Percentiles rank a stretch among this genome's conserved stretches.
These are phyloP conservation scores for Populus pruinosa DNA, from an alignment of 345 rosid species.

Conservation along the genomic window DNA sequence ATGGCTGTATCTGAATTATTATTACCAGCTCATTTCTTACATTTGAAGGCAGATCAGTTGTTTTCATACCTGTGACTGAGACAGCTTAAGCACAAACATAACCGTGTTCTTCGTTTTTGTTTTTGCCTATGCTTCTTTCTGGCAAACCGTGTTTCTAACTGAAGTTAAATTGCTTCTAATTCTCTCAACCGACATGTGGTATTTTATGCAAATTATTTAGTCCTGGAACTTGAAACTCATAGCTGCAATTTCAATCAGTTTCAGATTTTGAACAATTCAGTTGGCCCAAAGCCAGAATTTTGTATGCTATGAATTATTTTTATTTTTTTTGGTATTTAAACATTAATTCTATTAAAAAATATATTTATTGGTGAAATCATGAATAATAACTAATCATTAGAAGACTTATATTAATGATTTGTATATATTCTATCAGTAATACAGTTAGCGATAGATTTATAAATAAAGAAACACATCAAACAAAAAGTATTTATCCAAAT, in stretches of 20 bases:
- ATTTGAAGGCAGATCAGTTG: neutral
- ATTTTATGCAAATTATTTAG: neutral
- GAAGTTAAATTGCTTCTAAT: neutral
- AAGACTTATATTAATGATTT: no score
- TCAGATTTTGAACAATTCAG: neutral
- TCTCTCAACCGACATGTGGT: neutral
- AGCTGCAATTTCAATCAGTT: neutral
- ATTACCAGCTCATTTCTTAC: neutral
- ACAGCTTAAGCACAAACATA: neutral
- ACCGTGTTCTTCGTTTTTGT: neutral
- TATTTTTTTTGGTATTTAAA: no score
- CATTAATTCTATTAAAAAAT: no score
- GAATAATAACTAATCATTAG: no score
- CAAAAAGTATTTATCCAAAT: accelerated
- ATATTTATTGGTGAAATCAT: no score
- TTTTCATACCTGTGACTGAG: neutral
- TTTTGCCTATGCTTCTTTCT: neutral
- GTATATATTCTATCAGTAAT: no score
- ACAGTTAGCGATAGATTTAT: no score
- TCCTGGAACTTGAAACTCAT: neutral
- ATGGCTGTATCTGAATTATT: neutral
- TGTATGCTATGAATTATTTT: no score
- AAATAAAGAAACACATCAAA: no score
- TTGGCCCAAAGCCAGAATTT: neutral
- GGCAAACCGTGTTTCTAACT: conserved; percentile 4